Conservation (phyloP, 2,329 filamentous ascomycete genomes). For the Chaetothyriales sp. region DNA sequence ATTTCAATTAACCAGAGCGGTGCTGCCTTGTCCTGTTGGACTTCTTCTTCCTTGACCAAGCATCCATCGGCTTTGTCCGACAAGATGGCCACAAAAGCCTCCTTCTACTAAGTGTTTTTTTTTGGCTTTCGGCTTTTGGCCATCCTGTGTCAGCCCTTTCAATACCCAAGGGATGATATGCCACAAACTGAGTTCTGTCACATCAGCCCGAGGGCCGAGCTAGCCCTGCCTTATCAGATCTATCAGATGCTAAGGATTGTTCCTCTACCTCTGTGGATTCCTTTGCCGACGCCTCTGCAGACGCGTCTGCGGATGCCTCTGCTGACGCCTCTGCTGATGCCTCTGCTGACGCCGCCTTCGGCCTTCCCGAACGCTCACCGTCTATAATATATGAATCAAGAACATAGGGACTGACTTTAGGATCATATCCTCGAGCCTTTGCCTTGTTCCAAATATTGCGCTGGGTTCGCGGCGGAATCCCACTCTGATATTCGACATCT, state of each 20-base stretch:
- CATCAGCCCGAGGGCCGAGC: neutral
- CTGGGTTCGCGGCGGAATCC: neutral
- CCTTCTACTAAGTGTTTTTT: neutral
- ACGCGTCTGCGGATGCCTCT: neutral
- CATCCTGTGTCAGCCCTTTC: neutral
- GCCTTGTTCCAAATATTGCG: slow-evolving; percentile 1
- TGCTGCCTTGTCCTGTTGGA: neutral
- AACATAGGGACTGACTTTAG: neutral
- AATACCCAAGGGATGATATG: neutral
- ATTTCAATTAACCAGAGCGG: neutral
- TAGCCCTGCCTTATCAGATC: neutral
- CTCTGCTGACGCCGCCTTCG: neutral
- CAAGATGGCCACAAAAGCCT: neutral
- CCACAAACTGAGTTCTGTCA: neutral
- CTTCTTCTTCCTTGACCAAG: neutral
- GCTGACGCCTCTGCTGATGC: neutral
- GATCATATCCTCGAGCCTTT: neutral
- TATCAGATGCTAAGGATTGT: neutral
- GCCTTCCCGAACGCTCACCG: neutral
- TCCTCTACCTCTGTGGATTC: neutral
- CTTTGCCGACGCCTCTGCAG: neutral
- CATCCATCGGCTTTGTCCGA: neutral
- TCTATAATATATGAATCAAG: slow-evolving; percentile 1
- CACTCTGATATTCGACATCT: neutral
- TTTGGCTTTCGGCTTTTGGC: no score